Evolutionary conservation across 345 rosid genomes (phyloP), one percentile per base, ranked within the genome.

Genomic region (Ceriops tagal): DNA sequence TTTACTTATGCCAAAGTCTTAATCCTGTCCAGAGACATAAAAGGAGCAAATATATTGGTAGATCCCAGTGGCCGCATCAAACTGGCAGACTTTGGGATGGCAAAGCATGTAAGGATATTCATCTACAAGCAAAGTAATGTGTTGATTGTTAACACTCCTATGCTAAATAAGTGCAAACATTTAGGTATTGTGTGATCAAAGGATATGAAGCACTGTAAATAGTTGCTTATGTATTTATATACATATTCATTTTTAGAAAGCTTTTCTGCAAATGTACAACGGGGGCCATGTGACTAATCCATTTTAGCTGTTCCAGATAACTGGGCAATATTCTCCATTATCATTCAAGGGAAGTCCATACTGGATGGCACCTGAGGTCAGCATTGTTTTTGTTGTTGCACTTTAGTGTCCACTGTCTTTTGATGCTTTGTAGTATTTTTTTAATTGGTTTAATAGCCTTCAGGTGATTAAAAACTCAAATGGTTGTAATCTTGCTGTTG

Each of bases 301-400:
- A 6, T 22, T 61, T 67, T 26, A 46, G 24, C 31, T 37, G 7
- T 62, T 78, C 73, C 82, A 89, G 95, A 87, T 89, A 68, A 79
- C 88, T 1, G 95, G 95, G 68, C 95, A 89, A 67, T 85, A 91
- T 15, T 87, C 88, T 68, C 89, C 91, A 8, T 77, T 89, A 53
- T 89, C 95, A 37, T 84, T 89, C 80, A 89, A 87, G 76, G 95
- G 95, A 68, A 89, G 95, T 74, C 95, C 95, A 20, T 87, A 85
- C 73, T 89, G 95, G 95, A 82, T 89, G 92, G 95, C 95, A 61
- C 95, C 95, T 37, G 95, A 89, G 90, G 95, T 89, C 16, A 39
- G 79, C 28, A 43, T 32, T 55, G 30, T 22, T 26, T 24, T 11
- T 43, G 21, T 20, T 57, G 58, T 24, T 58, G 57, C 35, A 21